These are phyloP conservation scores for Magnusiomyces tetraspermus DNA, from an alignment of 1,139 yeast genomes.

Conservation along the genomic window DNA sequence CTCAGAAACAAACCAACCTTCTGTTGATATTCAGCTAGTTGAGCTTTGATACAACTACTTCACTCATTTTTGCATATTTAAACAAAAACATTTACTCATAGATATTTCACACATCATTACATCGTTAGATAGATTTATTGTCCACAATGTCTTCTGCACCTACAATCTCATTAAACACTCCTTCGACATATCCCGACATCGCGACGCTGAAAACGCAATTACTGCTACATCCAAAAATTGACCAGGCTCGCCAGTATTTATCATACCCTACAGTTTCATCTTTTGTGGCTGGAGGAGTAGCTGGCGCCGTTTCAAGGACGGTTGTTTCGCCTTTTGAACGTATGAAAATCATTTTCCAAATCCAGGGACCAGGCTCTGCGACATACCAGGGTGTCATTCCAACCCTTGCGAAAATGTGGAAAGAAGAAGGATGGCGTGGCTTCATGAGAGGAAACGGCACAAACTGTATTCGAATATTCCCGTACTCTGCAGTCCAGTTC, in stretches of 20 bases:
- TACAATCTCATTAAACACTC: background rate
- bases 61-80: no score
- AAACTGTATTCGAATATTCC: slow-evolving; percentile 82
- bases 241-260: slow-evolving; percentile 18
- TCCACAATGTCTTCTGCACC: background rate
- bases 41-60: no score
- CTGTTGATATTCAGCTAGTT: no score
- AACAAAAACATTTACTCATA: no score
- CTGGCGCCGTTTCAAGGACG: slow-evolving; percentile 89
- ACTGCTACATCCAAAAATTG: slow-evolving; percentile 9
- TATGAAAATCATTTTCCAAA: slow-evolving; percentile 82
- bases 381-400: slow-evolving; percentile 60
- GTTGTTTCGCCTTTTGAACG: slow-evolving; percentile 93
- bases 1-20: no score
- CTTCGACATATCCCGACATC: background rate
- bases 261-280: slow-evolving; percentile 42
- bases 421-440: slow-evolving; percentile 85
- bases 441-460: slow-evolving; percentile 83
- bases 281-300: slow-evolving; percentile 66
- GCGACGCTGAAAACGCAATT: background rate
- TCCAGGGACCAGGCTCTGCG: slow-evolving; percentile 66
- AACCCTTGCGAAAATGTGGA: slow-evolving; percentile 70
- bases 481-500: slow-evolving; percentile 93
- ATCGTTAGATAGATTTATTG: no score
- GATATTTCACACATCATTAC: no score